Conservation (phyloP, 2,329 filamentous ascomycete genomes). For the Ceratocystiopsis minuta region DNA sequence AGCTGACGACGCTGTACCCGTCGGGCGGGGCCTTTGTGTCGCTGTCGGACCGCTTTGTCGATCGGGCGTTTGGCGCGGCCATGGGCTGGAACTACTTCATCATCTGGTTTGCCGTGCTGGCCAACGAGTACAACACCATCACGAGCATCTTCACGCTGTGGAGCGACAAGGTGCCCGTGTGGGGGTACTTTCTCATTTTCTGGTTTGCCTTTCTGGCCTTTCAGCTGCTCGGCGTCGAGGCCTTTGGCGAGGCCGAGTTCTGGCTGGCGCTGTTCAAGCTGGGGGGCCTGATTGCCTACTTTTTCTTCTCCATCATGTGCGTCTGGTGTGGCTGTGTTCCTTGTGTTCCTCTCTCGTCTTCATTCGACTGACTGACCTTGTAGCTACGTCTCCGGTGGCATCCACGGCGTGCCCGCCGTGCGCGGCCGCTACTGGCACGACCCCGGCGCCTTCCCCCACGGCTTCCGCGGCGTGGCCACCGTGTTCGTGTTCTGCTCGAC, state of each 20-base stretch:
- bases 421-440: constrained; percentile 57
- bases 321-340: background rate
- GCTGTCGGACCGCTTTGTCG: constrained; percentile 51
- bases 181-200: constrained; percentile 55
- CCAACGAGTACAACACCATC: constrained; percentile 55
- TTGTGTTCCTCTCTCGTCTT: background rate
- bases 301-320: constrained; percentile 49
- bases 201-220: constrained; percentile 49
- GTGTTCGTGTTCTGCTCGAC: constrained; percentile 54
- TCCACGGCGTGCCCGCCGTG: constrained; percentile 39
- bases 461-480: constrained; percentile 45
- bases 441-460: constrained; percentile 53
- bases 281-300: constrained; percentile 49
- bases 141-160: constrained; percentile 49
- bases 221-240: constrained; percentile 53
- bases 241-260: constrained; percentile 65
- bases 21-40: constrained; percentile 55
- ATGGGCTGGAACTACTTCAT: constrained; percentile 58
- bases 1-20: constrained; percentile 56
- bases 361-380: background rate
- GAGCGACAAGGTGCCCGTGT: constrained; percentile 41
- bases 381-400: constrained; percentile 46
- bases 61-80: constrained; percentile 49
- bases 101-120: constrained; percentile 45
- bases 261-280: constrained; percentile 62